These are phyloP conservation scores for Pleurotus salmoneostramineus DNA, from an alignment of 768 basidiomycete genomes.

Conservation along the genomic window DNA sequence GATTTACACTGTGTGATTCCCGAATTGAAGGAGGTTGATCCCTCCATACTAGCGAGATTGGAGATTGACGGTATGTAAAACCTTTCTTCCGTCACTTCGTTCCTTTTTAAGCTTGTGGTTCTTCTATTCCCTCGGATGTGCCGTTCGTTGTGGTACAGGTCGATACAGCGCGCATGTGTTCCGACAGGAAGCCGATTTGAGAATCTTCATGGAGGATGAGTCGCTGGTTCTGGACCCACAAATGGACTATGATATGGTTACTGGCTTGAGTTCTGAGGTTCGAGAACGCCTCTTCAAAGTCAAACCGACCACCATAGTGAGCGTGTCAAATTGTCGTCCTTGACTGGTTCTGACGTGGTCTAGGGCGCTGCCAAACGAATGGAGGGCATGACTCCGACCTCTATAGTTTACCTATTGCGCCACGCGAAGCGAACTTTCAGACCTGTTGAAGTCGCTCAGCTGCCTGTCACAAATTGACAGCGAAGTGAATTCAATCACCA, in stretches of 20 bases:
- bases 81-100: not conserved
- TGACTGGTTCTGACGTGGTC: not conserved
- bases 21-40: conserved; percentile 44
- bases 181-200: conserved; percentile 75
- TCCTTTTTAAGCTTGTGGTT: not conserved
- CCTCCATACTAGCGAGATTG: conserved; percentile 53
- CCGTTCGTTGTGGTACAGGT: conserved; percentile 29
- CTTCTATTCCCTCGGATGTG: not conserved
- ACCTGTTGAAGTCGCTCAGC: not conserved
- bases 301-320: conserved; percentile 61
- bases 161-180: conserved; percentile 58
- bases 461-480: too few species aligned
- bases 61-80: conserved; percentile 60
- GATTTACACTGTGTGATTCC: conserved; percentile 43
- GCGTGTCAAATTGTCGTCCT: conserved; percentile 29
- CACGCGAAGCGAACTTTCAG: conserved; percentile 45
- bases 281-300: conserved; percentile 57
- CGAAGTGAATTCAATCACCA: too few species aligned
- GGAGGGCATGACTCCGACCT: conserved; percentile 89
- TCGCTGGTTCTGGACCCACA: conserved; percentile 60
- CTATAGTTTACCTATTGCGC: conserved; percentile 62
- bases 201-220: conserved; percentile 74
- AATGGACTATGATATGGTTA: conserved; percentile 64
- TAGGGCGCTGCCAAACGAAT: conserved; percentile 91
- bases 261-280: conserved; percentile 75